phyloP scores from a whole-genome alignment of 2,329 filamentous ascomycete genomes.

The Geosmithia putterillii region DNA sequence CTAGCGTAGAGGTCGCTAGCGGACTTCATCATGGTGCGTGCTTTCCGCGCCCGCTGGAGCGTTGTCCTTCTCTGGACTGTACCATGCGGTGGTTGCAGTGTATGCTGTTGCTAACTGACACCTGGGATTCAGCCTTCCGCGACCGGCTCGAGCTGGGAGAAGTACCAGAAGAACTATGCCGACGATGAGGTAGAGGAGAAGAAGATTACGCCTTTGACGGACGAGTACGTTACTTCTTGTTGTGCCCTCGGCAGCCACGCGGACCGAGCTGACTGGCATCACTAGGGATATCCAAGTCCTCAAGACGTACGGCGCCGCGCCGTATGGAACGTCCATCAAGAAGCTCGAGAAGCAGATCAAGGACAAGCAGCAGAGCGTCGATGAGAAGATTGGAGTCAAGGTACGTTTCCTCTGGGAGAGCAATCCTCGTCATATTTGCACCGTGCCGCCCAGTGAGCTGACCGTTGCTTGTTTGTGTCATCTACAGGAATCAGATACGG shows the following conservation, averaged over 20 bases:
- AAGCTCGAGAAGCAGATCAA: conserved; percentile 99
- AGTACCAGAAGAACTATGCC: conserved; percentile 93
- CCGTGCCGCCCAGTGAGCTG: not conserved
- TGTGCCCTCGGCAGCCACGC: conserved; percentile 4
- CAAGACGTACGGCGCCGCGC: conserved; percentile 96
- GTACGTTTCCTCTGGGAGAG: too few relatives aligned
- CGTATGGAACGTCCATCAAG: conserved; percentile 87
- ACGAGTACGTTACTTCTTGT: conserved; percentile 59
- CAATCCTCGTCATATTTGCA: too few relatives aligned
- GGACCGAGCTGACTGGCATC: not conserved
- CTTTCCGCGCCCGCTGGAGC: too few relatives aligned
- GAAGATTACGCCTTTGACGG: conserved; percentile 94
- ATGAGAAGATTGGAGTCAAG: conserved; percentile 94
- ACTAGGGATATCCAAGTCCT: conserved; percentile 93
- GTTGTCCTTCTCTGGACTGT: not conserved
- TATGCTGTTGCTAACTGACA: not conserved
- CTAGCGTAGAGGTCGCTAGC: not conserved
- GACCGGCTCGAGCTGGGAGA: conserved; percentile 92
- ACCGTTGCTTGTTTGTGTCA: not conserved
- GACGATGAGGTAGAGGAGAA: conserved; percentile 98
- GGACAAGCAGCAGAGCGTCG: conserved; percentile 94
- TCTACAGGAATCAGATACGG: conserved; percentile 88
- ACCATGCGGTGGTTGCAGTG: not conserved
- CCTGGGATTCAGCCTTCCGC: conserved; percentile 64
- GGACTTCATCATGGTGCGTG: conserved; percentile 26